Conservation (phyloP, 768 basidiomycete genomes). For the Mycena galericulata region DNA sequence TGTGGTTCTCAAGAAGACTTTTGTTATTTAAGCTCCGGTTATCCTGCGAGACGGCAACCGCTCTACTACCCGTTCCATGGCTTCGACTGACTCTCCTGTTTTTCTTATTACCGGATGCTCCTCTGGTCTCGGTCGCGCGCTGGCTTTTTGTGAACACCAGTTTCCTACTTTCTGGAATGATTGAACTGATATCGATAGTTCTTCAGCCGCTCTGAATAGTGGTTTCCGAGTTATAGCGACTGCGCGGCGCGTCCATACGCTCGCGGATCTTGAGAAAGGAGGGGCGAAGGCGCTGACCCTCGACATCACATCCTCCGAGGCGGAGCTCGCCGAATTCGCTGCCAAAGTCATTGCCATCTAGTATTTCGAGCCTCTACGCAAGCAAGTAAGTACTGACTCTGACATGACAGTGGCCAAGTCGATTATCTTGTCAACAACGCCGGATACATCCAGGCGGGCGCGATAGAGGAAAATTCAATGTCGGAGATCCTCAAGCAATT, state of each 20-base stretch:
- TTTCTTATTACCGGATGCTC: constrained; percentile 25
- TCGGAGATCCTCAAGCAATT: constrained; percentile 1
- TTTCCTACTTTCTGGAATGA: background rate
- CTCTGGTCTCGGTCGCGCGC: constrained; percentile 10
- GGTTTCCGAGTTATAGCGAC: constrained; percentile 18
- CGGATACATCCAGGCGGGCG: constrained; percentile 6
- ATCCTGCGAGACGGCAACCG: no score
- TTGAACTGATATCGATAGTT: background rate
- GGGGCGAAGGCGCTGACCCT: constrained; percentile 9
- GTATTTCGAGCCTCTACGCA: background rate
- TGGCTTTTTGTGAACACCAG: constrained; percentile 3
- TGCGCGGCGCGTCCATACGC: constrained; percentile 1
- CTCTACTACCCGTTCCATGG: no score
- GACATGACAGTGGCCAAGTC: constrained; percentile 14
- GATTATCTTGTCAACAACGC: no score
- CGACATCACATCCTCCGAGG: constrained; percentile 16
- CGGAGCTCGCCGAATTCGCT: constrained; percentile 8
- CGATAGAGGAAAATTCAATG: constrained; percentile 5
- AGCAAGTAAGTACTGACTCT: background rate
- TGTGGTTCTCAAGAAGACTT: no score
- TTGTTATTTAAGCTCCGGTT: no score
- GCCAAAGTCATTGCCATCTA: constrained; percentile 12
- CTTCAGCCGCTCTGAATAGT: constrained; percentile 8
- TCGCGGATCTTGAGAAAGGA: background rate
- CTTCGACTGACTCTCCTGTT: constrained; percentile 1